Percentiles rank a stretch among this genome's conserved stretches.
Evolutionary conservation across 2,329 filamentous ascomycete genomes (phyloP).

Genomic region (Dactylellina drechsleri): DNA sequence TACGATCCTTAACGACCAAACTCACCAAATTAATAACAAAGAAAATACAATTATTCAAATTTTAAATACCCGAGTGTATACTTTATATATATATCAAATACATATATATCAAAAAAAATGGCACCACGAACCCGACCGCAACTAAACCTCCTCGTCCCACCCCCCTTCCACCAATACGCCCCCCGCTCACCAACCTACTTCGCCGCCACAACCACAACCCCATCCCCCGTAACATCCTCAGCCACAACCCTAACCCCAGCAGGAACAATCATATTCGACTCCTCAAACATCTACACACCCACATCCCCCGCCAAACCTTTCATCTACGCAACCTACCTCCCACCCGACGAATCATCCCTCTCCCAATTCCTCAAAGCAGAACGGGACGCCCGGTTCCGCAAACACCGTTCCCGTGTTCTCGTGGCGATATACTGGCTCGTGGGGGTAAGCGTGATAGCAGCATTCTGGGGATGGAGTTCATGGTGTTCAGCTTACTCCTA

Average conservation of each 20-base stretch:
- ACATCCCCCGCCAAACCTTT: conserved; percentile 47
- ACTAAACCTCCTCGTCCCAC: conserved; percentile 41
- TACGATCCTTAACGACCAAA: conserved; percentile 3
- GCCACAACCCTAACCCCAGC: conserved; percentile 18
- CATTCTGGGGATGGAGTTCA: conserved; percentile 21
- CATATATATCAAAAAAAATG: conserved; percentile 27
- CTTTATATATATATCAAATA: conserved; percentile 15
- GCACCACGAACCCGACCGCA: conserved; percentile 17
- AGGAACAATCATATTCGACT: conserved; percentile 48
- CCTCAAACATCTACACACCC: conserved; percentile 39
- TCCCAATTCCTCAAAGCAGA: conserved; percentile 6
- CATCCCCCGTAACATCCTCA: conserved; percentile 19
- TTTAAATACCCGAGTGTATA: background rate
- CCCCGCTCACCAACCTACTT: conserved; percentile 31
- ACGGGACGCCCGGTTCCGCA: conserved; percentile 4
- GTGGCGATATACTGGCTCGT: conserved; percentile 30
- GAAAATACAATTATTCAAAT: background rate
- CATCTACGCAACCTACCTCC: conserved; percentile 35
- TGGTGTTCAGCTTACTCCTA: conserved; percentile 19
- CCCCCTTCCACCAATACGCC: conserved; percentile 36
- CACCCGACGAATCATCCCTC: conserved; percentile 27
- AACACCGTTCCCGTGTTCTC: background rate
- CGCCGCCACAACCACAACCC: conserved; percentile 11
- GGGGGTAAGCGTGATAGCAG: conserved; percentile 22
- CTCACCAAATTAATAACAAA: background rate